Percentiles rank a stretch among this genome's conserved stretches.
Evolutionary conservation across 140 eudicot species (phyloP).

Genomic region (Erigeron philadelphicus): DNA sequence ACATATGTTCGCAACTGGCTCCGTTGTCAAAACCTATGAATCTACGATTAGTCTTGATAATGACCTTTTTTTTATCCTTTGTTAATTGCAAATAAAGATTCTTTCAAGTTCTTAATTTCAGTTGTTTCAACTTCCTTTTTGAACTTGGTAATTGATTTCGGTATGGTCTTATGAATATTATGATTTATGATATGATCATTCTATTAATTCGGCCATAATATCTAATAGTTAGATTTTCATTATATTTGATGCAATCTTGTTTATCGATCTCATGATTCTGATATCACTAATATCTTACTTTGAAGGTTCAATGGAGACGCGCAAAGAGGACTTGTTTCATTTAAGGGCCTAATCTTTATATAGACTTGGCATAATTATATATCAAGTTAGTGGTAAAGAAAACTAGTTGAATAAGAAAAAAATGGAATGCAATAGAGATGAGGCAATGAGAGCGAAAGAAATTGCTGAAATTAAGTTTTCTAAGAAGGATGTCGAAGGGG

Average conservation of each 20-base stretch:
- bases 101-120: neutral
- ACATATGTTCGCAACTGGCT: neutral
- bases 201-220: slow-evolving; percentile 13
- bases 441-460: slow-evolving; percentile 68
- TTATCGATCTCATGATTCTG: slow-evolving; percentile 17
- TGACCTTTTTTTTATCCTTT: neutral
- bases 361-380: slow-evolving; percentile 2
- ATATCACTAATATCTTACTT: neutral
- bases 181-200: neutral
- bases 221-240: slow-evolving; percentile 1
- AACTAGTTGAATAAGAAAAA: neutral
- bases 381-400: slow-evolving; percentile 21
- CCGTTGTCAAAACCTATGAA: neutral
- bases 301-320: slow-evolving; percentile 28
- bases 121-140: neutral
- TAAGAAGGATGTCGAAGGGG: slow-evolving; percentile 53
- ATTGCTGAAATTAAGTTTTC: slow-evolving; percentile 62
- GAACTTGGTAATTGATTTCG: slow-evolving; percentile 10
- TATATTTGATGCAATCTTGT: slow-evolving; percentile 10
- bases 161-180: neutral
- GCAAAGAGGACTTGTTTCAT: slow-evolving; percentile 8
- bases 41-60: slow-evolving; percentile 1
- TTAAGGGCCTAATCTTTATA: slow-evolving; percentile 10
- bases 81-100: neutral
- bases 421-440: slow-evolving; percentile 88